Evolutionary conservation across 495 filamentous ascomycete species (phyloP), one percentile per base, ranked within the genome.

Genomic region (Neurospora tetrasperma): DNA sequence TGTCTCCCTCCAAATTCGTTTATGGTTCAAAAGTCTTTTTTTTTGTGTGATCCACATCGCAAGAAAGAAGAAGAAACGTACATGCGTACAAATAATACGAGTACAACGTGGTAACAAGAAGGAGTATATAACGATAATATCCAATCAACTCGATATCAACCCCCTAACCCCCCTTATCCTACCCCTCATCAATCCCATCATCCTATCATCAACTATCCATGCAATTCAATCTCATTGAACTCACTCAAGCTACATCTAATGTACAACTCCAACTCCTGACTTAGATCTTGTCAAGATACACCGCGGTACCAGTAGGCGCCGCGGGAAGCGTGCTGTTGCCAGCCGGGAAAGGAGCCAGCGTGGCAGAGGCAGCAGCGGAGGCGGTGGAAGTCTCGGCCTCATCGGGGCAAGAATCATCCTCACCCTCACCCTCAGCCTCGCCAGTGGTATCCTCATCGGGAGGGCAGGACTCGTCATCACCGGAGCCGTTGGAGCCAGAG

Each of bases 381-480:
- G 41, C 70, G 48, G 75, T 74, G 48, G 77, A 73, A 41, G 80
- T 76, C 40, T 76, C 73, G 39, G 70, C 69, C 77, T 79, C 77
- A 71, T 82, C 82, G 20, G 80, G 72, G 76, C 80, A 82, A 31
- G 76, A 79, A 20, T 76, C 71, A 46, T 76, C 77, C 23, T 75
- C 74, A 38, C 40, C 71, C 23, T 73, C 76, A 38, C 41, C 72
- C 42, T 38, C 39, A 8, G 5, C 73, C 44, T 54, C 73, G 69
- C 70, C 72, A n/a, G 35, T 66, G 74, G 74, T 69, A 9, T 54
- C 73, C 70, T 44, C 69, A 27, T 72, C 59, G 71, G 75, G 74
- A 18, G 75, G 72, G 69, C 54, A 62, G 5, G 54, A 62, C 23
- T 62, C 54, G 23, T 72, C 14, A 12, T 72, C 69, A 27, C 71